Evolutionary conservation across 305 asterid genomes (phyloP).

Genomic region (Solanum hybrid): DNA sequence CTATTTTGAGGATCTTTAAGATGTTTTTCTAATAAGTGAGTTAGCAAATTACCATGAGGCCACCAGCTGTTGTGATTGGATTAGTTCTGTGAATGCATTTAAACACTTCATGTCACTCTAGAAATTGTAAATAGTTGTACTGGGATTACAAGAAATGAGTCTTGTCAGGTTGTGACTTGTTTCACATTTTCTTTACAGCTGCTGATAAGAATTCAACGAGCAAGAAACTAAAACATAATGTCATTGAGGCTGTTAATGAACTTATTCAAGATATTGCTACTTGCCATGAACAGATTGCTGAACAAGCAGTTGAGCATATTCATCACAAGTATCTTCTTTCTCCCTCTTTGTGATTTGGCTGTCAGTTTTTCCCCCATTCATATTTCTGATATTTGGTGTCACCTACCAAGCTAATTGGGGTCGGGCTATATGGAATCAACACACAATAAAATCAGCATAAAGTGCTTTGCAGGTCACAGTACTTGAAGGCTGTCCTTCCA

Average conservation of each 20-base stretch:
- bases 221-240: slow-evolving; percentile 87
- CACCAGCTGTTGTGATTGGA: not conserved
- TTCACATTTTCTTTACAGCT: slow-evolving; percentile 50
- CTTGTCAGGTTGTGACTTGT: slow-evolving; percentile 14
- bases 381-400: not conserved
- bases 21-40: not conserved
- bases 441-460: not conserved
- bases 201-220: slow-evolving; percentile 68
- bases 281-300: slow-evolving; percentile 93
- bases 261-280: slow-evolving; percentile 86
- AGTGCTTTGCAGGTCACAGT: not conserved
- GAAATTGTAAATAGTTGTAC: not conserved
- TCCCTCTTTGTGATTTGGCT: not conserved
- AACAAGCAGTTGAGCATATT: slow-evolving; percentile 97
- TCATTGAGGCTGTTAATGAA: slow-evolving; percentile 90
- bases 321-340: slow-evolving; percentile 72
- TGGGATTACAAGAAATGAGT: not conserved
- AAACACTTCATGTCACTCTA: not conserved
- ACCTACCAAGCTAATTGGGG: not conserved
- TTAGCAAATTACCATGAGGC: not conserved
- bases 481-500: not conserved
- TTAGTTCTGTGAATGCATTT: not conserved
- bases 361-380: not conserved
- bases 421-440: not conserved
- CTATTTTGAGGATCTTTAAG: not conserved